A percentile compares a stretch with the other conserved stretches of the same genome.
These are phyloP conservation scores for Thermochaetoides thermophila DNA, from an alignment of 495 filamentous ascomycete species.

Conservation along the genomic window DNA sequence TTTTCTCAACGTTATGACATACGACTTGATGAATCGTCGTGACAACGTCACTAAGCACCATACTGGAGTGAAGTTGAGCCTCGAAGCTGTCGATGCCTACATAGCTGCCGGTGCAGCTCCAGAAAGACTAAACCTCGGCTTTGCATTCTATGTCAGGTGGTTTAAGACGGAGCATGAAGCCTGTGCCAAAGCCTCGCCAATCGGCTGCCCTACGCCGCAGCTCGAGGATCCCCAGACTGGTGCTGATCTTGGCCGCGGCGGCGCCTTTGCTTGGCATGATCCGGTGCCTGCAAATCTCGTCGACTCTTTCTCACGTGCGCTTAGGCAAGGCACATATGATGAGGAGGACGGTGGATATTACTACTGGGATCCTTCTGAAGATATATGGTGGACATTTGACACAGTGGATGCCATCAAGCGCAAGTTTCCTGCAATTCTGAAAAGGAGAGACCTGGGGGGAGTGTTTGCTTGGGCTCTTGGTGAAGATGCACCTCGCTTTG, in stretches of 20 bases:
- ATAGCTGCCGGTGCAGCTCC: conserved; percentile 39
- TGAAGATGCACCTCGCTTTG: conserved; percentile 47
- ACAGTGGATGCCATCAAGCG: conserved; percentile 43
- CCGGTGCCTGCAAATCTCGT: conserved; percentile 30
- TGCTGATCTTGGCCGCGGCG: conserved; percentile 46
- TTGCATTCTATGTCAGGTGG: conserved; percentile 64
- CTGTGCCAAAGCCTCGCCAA: conserved; percentile 30
- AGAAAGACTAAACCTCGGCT: conserved; percentile 52
- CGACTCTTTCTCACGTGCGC: conserved; percentile 35
- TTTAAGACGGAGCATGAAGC: conserved; percentile 43
- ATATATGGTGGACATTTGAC: conserved; percentile 67
- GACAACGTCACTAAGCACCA: conserved; percentile 54
- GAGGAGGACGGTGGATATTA: conserved; percentile 48
- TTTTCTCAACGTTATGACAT: conserved; percentile 68
- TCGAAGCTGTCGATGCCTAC: conserved; percentile 45
- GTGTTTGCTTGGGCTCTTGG: conserved; percentile 64
- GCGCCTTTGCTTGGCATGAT: conserved; percentile 46
- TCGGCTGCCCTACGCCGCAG: conserved; percentile 47
- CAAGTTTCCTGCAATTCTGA: conserved; percentile 49
- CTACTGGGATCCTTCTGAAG: conserved; percentile 45
- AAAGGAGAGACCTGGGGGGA: conserved; percentile 45
- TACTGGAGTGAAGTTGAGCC: conserved; percentile 40
- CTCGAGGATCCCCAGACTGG: conserved; percentile 54
- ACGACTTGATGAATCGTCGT: conserved; percentile 66
- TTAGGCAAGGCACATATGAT: conserved; percentile 41